Percentiles rank a stretch among this genome's conserved stretches.
phyloP scores from a whole-genome alignment of 106 monocot species.

The Narthecium ossifragum region DNA sequence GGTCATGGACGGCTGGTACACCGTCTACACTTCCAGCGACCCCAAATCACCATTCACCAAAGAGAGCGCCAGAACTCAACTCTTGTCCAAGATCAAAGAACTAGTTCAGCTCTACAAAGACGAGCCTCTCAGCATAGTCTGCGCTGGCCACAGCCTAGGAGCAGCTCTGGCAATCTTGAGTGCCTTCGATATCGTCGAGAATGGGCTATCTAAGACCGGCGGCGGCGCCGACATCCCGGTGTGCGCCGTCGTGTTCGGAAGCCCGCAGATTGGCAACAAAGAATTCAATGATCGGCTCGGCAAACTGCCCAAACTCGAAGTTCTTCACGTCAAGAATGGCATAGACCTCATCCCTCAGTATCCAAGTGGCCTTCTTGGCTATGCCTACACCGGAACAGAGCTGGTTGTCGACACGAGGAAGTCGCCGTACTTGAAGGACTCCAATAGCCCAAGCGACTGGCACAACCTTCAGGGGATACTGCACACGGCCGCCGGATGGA shows the following conservation, averaged over 20 bases:
- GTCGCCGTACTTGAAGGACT: slow-evolving; percentile 46
- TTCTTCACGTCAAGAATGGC: slow-evolving; percentile 40
- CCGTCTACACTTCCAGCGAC: slow-evolving; percentile 35
- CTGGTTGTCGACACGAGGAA: slow-evolving; percentile 29
- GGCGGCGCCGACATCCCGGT: slow-evolving; percentile 17
- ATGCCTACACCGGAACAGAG: slow-evolving; percentile 13
- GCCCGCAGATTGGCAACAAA: slow-evolving; percentile 46
- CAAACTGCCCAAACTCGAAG: slow-evolving; percentile 15
- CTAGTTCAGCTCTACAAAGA: slow-evolving; percentile 26
- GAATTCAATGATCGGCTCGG: slow-evolving; percentile 34
- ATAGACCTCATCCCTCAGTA: slow-evolving; percentile 38
- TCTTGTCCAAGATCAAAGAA: slow-evolving; percentile 28
- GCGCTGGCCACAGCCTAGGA: slow-evolving; percentile 43
- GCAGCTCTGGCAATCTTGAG: slow-evolving; percentile 34
- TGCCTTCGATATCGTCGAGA: slow-evolving; percentile 48
- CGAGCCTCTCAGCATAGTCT: slow-evolving; percentile 37
- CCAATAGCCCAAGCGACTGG: slow-evolving; percentile 26
- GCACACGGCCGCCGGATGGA: slow-evolving; percentile 36
- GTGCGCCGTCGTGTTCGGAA: slow-evolving; percentile 40
- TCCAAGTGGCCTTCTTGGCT: slow-evolving; percentile 27
- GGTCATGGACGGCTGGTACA: slow-evolving; percentile 51
- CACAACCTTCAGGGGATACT: slow-evolving; percentile 53
- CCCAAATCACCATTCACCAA: slow-evolving; percentile 23
- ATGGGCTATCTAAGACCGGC: slow-evolving; percentile 20
- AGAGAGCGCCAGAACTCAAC: slow-evolving; percentile 27